A percentile compares a stretch with the other conserved stretches of the same genome.
Evolutionary conservation across 257 asterid genomes (phyloP).

Genomic region (Perilla frutescens): DNA sequence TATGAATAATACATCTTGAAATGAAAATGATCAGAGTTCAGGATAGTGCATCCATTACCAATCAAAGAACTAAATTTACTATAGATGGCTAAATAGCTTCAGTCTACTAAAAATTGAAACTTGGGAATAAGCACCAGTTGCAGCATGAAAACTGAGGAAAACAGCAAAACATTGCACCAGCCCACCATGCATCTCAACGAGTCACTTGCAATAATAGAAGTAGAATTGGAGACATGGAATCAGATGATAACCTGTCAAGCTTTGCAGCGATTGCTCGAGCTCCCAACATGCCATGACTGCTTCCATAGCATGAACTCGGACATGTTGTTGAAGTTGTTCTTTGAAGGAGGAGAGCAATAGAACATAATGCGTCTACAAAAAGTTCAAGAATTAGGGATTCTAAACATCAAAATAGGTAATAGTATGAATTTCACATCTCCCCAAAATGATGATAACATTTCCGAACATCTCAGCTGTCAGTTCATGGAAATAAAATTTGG

Average conservation of each 20-base stretch:
- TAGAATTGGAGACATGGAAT: background rate
- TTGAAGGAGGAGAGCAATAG: slow-evolving; percentile 90
- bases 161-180: slow-evolving; percentile 13
- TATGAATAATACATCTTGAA: background rate
- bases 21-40: slow-evolving; percentile 12
- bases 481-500: background rate
- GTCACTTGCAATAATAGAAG: background rate
- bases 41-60: background rate
- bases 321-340: slow-evolving; percentile 98
- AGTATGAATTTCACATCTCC: background rate
- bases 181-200: background rate
- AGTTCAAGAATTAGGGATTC: slow-evolving; percentile 21
- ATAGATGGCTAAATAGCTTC: background rate
- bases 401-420: background rate
- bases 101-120: background rate
- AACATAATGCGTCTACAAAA: slow-evolving; percentile 85
- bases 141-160: background rate
- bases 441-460: slow-evolving; percentile 8
- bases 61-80: background rate
- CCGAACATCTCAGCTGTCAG: background rate
- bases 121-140: background rate
- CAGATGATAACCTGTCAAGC: slow-evolving; percentile 75
- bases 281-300: slow-evolving; percentile 99
- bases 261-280: slow-evolving; percentile 97
- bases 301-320: slow-evolving; percentile 99